These are phyloP conservation scores for Aegilops tauschii DNA, from an alignment of 176 grass and related monocot genomes.

Conservation along the genomic window DNA sequence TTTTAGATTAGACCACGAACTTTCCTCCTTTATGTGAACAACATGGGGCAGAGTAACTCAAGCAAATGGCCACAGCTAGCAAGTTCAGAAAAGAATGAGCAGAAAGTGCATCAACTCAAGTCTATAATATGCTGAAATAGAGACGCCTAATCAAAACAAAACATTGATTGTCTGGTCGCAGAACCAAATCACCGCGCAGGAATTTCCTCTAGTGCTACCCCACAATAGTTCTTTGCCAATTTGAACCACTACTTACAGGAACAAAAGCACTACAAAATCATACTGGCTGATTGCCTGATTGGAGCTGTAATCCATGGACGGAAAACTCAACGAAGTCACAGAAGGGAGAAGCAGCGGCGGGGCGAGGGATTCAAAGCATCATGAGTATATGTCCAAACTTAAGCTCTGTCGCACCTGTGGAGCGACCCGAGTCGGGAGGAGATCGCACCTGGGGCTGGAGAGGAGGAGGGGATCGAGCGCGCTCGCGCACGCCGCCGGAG, in stretches of 20 bases:
- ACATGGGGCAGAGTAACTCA: slow-evolving; percentile 1
- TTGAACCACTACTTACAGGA: no score
- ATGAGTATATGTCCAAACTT: no score
- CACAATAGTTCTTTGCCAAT: no score
- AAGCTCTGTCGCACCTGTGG: no score
- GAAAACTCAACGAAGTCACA: background rate
- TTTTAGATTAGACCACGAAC: background rate
- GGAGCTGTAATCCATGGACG: background rate
- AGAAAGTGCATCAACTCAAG: background rate
- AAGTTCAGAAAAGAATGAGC: background rate
- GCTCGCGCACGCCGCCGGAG: no score
- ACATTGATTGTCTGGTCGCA: background rate
- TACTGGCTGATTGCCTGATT: no score
- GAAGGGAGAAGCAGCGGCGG: no score
- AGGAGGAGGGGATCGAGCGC: no score
- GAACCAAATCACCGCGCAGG: background rate
- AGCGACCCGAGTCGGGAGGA: no score
- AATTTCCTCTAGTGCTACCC: background rate
- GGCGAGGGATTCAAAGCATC: background rate
- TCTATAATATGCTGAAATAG: no score
- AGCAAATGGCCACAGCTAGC: background rate
- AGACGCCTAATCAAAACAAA: background rate
- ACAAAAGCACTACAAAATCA: no score
- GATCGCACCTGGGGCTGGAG: background rate
- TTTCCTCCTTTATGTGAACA: background rate